Evolutionary conservation across 169 alveolate genomes (phyloP).

Genomic region (Cryptosporidium meleagridis): DNA sequence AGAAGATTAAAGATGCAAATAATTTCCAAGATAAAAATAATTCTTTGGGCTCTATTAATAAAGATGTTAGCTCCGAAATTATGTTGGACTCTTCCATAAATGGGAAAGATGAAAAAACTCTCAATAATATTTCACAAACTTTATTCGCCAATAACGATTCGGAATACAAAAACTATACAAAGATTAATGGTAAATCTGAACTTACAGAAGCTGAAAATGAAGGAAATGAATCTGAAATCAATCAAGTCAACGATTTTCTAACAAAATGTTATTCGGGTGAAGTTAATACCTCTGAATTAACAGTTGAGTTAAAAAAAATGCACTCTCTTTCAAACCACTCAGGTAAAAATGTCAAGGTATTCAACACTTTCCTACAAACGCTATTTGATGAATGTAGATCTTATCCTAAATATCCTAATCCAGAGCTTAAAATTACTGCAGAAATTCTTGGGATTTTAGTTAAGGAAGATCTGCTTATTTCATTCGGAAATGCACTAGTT

Average conservation of each 20-base stretch:
- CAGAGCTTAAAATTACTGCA: slow-evolving; percentile 86
- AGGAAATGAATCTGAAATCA: background rate
- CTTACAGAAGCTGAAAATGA: background rate
- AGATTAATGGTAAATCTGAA: background rate
- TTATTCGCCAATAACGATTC: background rate
- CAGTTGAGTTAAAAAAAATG: background rate
- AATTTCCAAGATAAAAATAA: background rate
- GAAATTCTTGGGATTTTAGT: slow-evolving; percentile 84
- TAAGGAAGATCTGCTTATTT: slow-evolving; percentile 70
- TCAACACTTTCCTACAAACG: slow-evolving; percentile 77
- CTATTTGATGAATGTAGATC: slow-evolving; percentile 87
- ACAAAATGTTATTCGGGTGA: slow-evolving; percentile 52
- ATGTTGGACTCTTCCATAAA: background rate
- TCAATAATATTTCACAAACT: background rate
- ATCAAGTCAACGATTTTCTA: slow-evolving; percentile 28
- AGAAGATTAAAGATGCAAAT: background rate
- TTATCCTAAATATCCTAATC: slow-evolving; percentile 87
- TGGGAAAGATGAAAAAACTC: background rate
- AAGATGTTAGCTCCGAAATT: background rate
- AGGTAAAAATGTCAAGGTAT: background rate
- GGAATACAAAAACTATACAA: background rate
- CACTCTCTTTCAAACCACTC: slow-evolving; percentile 14
- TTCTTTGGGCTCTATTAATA: background rate
- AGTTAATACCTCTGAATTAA: slow-evolving; percentile 1
- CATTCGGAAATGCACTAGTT: slow-evolving; percentile 68